These are phyloP conservation scores for Plantago ovata DNA, from an alignment of 257 asterid genomes.

Conservation along the genomic window DNA sequence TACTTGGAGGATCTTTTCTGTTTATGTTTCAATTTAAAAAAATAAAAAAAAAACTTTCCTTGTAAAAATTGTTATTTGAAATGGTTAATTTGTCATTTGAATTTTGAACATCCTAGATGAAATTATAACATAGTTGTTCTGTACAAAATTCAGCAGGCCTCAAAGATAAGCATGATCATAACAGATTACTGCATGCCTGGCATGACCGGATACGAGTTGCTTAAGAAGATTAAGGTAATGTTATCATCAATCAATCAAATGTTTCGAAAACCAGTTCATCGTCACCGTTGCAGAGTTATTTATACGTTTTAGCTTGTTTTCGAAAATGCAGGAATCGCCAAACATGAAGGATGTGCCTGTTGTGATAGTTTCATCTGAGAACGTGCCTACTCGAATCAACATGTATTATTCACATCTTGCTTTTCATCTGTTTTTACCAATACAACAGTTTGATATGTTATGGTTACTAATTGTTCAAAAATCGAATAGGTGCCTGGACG, in stretches of 20 bases:
- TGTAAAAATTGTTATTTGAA: too few species aligned
- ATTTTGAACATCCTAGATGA: not conserved
- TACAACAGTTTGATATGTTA: too few species aligned
- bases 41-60: too few species aligned
- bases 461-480: not conserved
- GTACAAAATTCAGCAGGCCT: constrained; percentile 22
- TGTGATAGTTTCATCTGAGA: constrained; percentile 64
- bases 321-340: constrained; percentile 42
- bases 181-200: constrained; percentile 77
- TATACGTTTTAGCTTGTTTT: not conserved
- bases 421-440: not conserved
- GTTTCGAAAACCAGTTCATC: not conserved
- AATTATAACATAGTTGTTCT: not conserved
- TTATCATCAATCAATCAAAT: constrained; percentile 3
- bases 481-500: constrained; percentile 46
- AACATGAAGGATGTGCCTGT: constrained; percentile 60
- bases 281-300: not conserved
- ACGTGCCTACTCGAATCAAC: constrained; percentile 55
- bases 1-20: not conserved
- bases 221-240: constrained; percentile 70
- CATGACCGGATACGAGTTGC: constrained; percentile 66
- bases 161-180: constrained; percentile 57
- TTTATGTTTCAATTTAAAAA: too few species aligned
- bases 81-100: too few species aligned
- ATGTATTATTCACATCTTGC: constrained; percentile 26